These are phyloP conservation scores for Alloteropsis semialata DNA, from an alignment of 176 grass and related monocot species.

Conservation along the genomic window DNA sequence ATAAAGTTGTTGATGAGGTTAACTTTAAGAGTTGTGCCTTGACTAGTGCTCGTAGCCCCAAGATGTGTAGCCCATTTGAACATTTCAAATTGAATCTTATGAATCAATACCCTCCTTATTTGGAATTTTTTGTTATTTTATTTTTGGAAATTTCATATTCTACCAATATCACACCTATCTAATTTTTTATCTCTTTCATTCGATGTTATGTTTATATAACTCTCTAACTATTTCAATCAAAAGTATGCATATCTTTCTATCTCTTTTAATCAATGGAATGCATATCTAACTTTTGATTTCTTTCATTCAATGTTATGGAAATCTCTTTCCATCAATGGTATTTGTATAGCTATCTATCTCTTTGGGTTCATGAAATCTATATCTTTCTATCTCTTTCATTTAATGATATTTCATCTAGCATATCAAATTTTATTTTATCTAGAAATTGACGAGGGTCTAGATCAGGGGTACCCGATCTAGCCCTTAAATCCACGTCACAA, in stretches of 20 bases:
- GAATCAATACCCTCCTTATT: not conserved
- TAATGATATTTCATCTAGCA: not conserved
- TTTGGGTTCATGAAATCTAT: too few species aligned
- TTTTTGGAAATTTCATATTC: not conserved
- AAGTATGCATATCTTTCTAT: not conserved
- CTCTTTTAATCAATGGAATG: not conserved
- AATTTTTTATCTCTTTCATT: not conserved
- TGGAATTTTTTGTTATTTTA: not conserved
- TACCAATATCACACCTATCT: not conserved
- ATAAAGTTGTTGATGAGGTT: not conserved
- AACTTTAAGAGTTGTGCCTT: not conserved
- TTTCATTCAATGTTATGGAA: too few species aligned
- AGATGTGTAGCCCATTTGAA: not conserved
- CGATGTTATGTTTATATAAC: not conserved
- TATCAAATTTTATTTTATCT: not conserved
- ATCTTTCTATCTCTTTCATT: too few species aligned
- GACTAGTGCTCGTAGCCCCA: too few species aligned
- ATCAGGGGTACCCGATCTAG: too few species aligned
- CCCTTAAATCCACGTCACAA: too few species aligned
- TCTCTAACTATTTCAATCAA: not conserved
- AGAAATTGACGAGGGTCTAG: too few species aligned
- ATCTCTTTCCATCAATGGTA: not conserved
- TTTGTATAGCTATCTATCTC: too few species aligned
- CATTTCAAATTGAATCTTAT: not conserved
- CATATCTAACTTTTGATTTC: not conserved